phyloP scores from a whole-genome alignment of 345 rosid species.

The Draba incana region DNA sequence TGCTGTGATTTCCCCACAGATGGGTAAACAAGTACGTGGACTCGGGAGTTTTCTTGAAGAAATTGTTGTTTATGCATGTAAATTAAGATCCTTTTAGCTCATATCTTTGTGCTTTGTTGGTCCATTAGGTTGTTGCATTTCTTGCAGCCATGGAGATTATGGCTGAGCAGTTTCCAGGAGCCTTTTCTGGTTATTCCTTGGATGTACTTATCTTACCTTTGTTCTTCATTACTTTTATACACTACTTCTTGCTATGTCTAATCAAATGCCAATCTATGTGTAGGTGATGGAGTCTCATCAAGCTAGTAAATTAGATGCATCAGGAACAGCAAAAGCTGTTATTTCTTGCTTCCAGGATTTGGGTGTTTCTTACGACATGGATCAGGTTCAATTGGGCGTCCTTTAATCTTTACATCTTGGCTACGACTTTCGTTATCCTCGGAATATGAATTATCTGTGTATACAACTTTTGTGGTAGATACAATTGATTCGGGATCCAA shows the following conservation, averaged over 20 bases:
- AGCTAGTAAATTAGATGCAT: slow-evolving; percentile 82
- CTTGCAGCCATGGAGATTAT: slow-evolving; percentile 97
- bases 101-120: slow-evolving; percentile 29
- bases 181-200: slow-evolving; percentile 87
- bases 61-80: not conserved
- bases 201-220: slow-evolving; percentile 49
- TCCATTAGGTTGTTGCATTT: slow-evolving; percentile 86
- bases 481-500: slow-evolving; percentile 84
- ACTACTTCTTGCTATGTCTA: slow-evolving; percentile 6
- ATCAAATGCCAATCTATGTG: slow-evolving; percentile 6
- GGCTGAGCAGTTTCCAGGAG: slow-evolving; percentile 97
- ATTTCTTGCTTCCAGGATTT: slow-evolving; percentile 89
- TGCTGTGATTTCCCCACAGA: slow-evolving; percentile 97
- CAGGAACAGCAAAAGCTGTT: slow-evolving; percentile 97
- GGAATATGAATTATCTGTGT: not conserved
- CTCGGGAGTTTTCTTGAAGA: slow-evolving; percentile 5
- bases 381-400: slow-evolving; percentile 53
- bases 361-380: slow-evolving; percentile 82
- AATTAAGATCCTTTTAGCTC: slow-evolving; percentile 18
- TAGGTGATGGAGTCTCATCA: slow-evolving; percentile 99
- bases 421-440: not conserved
- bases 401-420: not conserved
- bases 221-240: not conserved
- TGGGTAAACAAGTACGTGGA: slow-evolving; percentile 86
- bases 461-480: slow-evolving; percentile 48